Percentiles rank a stretch among this genome's conserved stretches.
Evolutionary conservation across 2,329 filamentous ascomycete species (phyloP).

Genomic region (Falciphora oryzae): DNA sequence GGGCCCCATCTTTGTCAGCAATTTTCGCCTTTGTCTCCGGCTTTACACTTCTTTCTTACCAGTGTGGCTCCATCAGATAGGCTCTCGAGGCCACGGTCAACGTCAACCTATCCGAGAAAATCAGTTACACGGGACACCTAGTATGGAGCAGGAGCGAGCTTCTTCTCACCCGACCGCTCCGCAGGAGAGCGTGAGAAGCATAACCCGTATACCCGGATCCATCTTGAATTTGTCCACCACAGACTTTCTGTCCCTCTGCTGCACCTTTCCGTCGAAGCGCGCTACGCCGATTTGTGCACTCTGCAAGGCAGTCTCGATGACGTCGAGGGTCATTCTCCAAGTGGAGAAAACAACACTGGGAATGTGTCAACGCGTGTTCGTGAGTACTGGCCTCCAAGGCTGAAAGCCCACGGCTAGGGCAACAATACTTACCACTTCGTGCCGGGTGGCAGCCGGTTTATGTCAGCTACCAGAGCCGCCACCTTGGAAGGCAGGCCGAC

Average conservation of each 20-base stretch:
- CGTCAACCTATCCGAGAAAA: too few relatives aligned
- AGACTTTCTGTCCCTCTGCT: conserved; percentile 32
- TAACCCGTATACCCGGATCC: conserved; percentile 32
- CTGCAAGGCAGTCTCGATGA: conserved; percentile 34
- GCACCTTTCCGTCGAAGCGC: conserved; percentile 42
- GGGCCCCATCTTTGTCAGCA: too few relatives aligned
- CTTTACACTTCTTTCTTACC: too few relatives aligned
- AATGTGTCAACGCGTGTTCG: too few relatives aligned
- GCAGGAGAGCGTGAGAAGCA: conserved; percentile 44
- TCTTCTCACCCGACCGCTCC: conserved; percentile 43
- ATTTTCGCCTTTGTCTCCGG: too few relatives aligned
- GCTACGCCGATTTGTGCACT: conserved; percentile 27
- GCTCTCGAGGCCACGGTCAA: conserved; percentile 40
- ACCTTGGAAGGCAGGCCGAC: conserved; percentile 32
- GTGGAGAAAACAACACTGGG: conserved; percentile 45
- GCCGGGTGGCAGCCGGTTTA: conserved; percentile 19
- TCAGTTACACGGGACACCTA: too few relatives aligned
- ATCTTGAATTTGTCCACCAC: conserved; percentile 35
- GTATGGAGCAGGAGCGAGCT: too few relatives aligned
- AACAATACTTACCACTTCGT: conserved; percentile 15
- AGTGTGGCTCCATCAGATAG: conserved; percentile 47
- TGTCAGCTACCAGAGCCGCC: conserved; percentile 25
- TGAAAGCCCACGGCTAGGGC: too few relatives aligned
- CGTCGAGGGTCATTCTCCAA: conserved; percentile 42
- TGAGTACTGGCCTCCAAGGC: too few relatives aligned